These are phyloP conservation scores for Trypanosoma cruzi DNA, from an alignment of 208 protist genomes.

Conservation along the genomic window DNA sequence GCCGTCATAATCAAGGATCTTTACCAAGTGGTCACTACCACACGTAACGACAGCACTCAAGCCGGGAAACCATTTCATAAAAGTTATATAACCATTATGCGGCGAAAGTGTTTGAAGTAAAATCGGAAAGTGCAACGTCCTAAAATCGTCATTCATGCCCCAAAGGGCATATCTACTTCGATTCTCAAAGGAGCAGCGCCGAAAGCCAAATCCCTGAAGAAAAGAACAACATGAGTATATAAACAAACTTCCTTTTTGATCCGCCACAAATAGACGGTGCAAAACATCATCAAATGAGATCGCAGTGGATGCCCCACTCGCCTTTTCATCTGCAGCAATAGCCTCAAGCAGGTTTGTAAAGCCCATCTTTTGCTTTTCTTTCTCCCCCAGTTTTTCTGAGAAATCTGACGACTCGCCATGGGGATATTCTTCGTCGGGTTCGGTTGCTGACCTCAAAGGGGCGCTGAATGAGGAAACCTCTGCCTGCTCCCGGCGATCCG, in stretches of 20 bases:
- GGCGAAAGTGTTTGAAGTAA: slow-evolving; percentile 5
- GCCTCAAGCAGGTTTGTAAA: slow-evolving; percentile 9
- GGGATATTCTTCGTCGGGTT: background rate
- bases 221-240: slow-evolving; percentile 56
- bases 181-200: slow-evolving; percentile 33
- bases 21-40: slow-evolving; percentile 56
- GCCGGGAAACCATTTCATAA: slow-evolving; percentile 41
- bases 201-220: slow-evolving; percentile 48
- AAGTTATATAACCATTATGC: slow-evolving; percentile 6
- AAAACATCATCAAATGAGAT: slow-evolving; percentile 51
- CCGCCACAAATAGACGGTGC: slow-evolving; percentile 72
- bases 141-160: background rate
- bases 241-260: slow-evolving; percentile 49
- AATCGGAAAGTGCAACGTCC: background rate
- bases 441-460: no score
- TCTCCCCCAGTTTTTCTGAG: background rate
- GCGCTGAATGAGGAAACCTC: no score
- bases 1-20: slow-evolving; percentile 39
- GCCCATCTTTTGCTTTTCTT: background rate
- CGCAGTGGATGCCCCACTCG: slow-evolving; percentile 32
- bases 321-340: slow-evolving; percentile 7
- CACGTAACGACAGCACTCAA: slow-evolving; percentile 44
- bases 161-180: slow-evolving; percentile 28
- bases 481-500: no score
- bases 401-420: background rate